These are phyloP conservation scores for Oenanthe javanica DNA, from an alignment of 140 eudicot genomes.

Conservation along the genomic window DNA sequence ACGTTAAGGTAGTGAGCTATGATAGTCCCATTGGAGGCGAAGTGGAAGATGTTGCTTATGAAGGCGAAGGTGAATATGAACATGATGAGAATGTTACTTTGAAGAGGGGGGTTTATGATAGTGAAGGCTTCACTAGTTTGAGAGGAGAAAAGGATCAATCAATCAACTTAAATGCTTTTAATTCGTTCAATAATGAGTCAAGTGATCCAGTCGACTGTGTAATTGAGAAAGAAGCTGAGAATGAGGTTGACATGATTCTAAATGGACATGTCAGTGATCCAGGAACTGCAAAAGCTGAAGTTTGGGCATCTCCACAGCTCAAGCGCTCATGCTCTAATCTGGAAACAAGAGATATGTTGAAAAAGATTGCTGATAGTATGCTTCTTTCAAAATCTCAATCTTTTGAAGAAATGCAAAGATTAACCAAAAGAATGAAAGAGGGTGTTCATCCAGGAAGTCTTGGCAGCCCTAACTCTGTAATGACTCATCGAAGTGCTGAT, in stretches of 20 bases:
- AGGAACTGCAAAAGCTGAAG: conserved; percentile 37
- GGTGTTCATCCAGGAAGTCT: conserved; percentile 19
- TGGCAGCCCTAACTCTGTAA: conserved; percentile 49
- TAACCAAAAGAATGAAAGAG: conserved; percentile 23
- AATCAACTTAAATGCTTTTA: neutral
- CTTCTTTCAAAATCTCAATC: conserved; percentile 38
- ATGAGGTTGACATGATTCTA: conserved; percentile 10
- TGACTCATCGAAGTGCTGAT: conserved; percentile 57
- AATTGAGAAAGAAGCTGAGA: conserved; percentile 17
- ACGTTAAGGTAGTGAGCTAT: conserved; percentile 49
- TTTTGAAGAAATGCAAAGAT: conserved; percentile 51
- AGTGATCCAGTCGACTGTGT: conserved; percentile 9
- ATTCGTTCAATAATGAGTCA: conserved; percentile 24
- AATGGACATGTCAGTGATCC: conserved; percentile 75
- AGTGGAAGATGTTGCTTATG: conserved; percentile 42
- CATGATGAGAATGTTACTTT: conserved; percentile 30
- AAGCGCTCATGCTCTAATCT: conserved; percentile 71
- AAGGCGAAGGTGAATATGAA: conserved; percentile 73
- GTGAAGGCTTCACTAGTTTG: conserved; percentile 19
- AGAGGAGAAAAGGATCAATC: conserved; percentile 25
- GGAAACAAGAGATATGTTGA: conserved; percentile 41
- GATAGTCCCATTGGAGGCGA: conserved; percentile 46
- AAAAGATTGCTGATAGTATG: conserved; percentile 17
- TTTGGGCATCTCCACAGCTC: conserved; percentile 59
- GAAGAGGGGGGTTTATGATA: conserved; percentile 32